phyloP scores from a whole-genome alignment of 1,284 basidiomycete genomes.

The Meripilus lineatus region DNA sequence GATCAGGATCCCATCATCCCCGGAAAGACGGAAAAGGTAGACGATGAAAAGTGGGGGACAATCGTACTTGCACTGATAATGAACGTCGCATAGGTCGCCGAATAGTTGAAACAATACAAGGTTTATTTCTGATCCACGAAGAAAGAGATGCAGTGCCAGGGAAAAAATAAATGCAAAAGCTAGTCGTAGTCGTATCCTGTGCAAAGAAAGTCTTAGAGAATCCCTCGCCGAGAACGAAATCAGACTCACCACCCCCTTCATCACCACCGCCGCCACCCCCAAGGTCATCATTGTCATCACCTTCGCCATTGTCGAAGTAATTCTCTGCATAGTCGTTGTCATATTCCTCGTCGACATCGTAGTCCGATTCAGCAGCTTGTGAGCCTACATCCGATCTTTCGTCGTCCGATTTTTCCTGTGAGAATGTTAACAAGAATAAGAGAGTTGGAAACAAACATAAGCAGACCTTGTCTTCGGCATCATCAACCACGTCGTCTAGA shows the following conservation, averaged over 20 bases:
- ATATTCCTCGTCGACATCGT: constrained; percentile 80
- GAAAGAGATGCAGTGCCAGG: too few relatives aligned
- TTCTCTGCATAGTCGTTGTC: constrained; percentile 84
- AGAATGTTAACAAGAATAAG: constrained; percentile 8
- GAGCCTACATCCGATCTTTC: constrained; percentile 62
- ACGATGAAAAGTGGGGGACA: too few relatives aligned
- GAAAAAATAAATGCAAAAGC: too few relatives aligned
- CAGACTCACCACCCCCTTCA: constrained; percentile 47
- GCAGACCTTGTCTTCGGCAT: constrained; percentile 54
- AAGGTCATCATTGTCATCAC: constrained; percentile 69
- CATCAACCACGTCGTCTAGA: constrained; percentile 62
- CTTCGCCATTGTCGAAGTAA: constrained; percentile 83
- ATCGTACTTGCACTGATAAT: too few relatives aligned
- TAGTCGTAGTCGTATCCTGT: constrained; percentile 29
- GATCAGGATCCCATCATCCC: too few relatives aligned
- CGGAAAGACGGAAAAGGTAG: too few relatives aligned
- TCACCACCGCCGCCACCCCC: constrained; percentile 63
- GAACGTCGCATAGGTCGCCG: too few relatives aligned
- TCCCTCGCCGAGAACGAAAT: background rate
- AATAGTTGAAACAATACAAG: too few relatives aligned
- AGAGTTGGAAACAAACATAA: constrained; percentile 2
- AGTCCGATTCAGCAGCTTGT: constrained; percentile 60
- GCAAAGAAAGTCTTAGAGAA: background rate
- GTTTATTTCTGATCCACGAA: too few relatives aligned
- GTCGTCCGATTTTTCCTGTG: constrained; percentile 60